Percentiles rank a stretch among this genome's conserved stretches.
Conservation (phyloP, 1,284 basidiomycete genomes). For the Pseudozyma tsukubaensis region DNA sequence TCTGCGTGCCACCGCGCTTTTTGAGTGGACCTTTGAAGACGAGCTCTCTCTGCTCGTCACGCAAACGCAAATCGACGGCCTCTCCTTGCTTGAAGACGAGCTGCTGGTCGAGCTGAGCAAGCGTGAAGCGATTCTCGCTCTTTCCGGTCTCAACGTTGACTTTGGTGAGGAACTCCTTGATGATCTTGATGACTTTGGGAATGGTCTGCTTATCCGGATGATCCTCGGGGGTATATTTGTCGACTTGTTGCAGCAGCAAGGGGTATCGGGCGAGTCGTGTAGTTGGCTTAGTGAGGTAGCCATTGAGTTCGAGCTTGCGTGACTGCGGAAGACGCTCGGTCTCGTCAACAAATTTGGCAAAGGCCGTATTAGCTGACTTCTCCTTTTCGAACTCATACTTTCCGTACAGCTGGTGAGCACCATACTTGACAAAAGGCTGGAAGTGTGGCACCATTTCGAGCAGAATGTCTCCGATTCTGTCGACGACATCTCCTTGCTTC, state of each 20-base stretch:
- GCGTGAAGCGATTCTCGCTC: slow-evolving; percentile 91
- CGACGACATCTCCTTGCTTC: slow-evolving; percentile 91
- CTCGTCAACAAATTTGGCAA: slow-evolving; percentile 93
- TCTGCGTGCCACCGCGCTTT: slow-evolving; percentile 79
- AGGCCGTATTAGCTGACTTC: slow-evolving; percentile 90
- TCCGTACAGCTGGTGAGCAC: slow-evolving; percentile 95
- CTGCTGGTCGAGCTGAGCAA: slow-evolving; percentile 88
- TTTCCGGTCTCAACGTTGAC: slow-evolving; percentile 93
- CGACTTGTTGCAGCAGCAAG: slow-evolving; percentile 87
- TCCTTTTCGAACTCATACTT: slow-evolving; percentile 99
- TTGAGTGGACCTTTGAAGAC: slow-evolving; percentile 94
- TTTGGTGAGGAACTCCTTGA: slow-evolving; percentile 85
- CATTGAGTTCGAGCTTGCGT: slow-evolving; percentile 95
- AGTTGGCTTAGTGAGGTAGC: slow-evolving; percentile 95
- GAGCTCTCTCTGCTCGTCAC: slow-evolving; percentile 88
- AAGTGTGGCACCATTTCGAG: slow-evolving; percentile 89
- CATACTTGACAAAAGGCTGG: slow-evolving; percentile 90
- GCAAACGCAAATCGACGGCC: slow-evolving; percentile 84
- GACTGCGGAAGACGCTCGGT: slow-evolving; percentile 94
- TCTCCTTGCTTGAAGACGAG: slow-evolving; percentile 86
- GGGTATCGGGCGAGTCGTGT: slow-evolving; percentile 96
- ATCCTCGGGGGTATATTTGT: slow-evolving; percentile 92
- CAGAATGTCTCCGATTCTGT: slow-evolving; percentile 90
- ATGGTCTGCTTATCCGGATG: slow-evolving; percentile 85
- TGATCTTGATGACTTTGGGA: slow-evolving; percentile 81